Evolutionary conservation across 2,329 filamentous ascomycete species (phyloP), one percentile per base, ranked within the genome.

Genomic region (Bipolaris cookei): DNA sequence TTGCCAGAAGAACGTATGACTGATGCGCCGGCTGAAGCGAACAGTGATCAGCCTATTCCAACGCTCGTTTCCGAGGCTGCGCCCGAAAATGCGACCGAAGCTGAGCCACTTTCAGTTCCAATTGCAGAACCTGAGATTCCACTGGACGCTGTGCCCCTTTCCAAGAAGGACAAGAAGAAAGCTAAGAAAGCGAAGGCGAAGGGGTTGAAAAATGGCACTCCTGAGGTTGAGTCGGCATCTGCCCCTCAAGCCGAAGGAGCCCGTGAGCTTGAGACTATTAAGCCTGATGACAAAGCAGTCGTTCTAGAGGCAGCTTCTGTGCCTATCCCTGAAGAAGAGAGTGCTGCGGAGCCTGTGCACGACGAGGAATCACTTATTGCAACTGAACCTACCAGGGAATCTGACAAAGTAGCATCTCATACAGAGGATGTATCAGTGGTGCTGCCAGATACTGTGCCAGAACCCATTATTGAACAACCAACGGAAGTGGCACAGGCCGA

Each of bases 111-210:
- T 28, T 10, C 39, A 1, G 39, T 18, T n/a, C 38, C 54, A 28
- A 18, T 1, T 2, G 38, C 34, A 23, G 48, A 57, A 25, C 35
- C 43, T 20, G 54, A 58, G n/a, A 37, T 14, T 7, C 18, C 41
- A 7, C 18, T 49, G 5, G 49, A 46, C 7, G 35, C 45, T 51
- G 35, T 53, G 30, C 25, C 53, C 11, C 10, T 61, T 8, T 65
- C 64, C 1, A 71, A 70, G 54, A 69, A 72, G 32, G 67, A 68
- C 8, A 70, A 65, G 63, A 73, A 74, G 54, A 71, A 73, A 47
- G 63, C 58, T 1, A 73, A 70, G 65, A 72, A 71, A 43, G 56
- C 58, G 7, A 72, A 69, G 41, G 50, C 37, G 8, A 69, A 65
- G 44, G 34, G 60, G 20, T 66, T 63, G 6, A 64, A 56, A n/a